Base-by-base conservation (phyloP, 2,329 filamentous ascomycete genomes). In the Xylaria multiplex region DNA sequence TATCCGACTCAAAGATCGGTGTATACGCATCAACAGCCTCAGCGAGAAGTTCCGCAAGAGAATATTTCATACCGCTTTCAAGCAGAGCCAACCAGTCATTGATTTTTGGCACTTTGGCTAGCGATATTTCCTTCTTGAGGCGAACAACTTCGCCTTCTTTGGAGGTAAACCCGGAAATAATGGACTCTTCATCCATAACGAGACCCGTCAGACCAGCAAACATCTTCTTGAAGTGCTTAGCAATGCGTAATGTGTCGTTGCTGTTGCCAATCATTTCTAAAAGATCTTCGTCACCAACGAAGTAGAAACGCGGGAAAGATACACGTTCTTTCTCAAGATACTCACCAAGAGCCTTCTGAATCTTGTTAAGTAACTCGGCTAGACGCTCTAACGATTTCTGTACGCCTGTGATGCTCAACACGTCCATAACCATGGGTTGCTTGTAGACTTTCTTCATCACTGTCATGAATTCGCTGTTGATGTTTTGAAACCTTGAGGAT, bases 191-290 rank as follows among this genome's bases (percentile, higher is more conserved):
- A 71, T 97, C 93, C 84, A 97, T 95, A 48, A 94, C 84, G 42
- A 99, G 86, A 3, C 96, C 96, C 4, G 91, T 95, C 54, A 99
- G 85, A 68, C 96, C 96, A 69, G 96, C 96, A 83, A 99, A 99
- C 96, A 99, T 99, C 84, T 99, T 99, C 79, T 97, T 95, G 84
- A 99, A 93, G 82, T 99, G 96, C 79, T 99, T 99, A 46, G 96
- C 93, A 71, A 99, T 96, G 61, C 96, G 93, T 67, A 96, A 82
- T 9, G 95, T 97, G 76, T 99, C 96, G 75, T 97, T 97, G 81
- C 95, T 98, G 79, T 99, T 99, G 77, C 96, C 96, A 70, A 99
- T 99, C 81, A 99, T 99, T 79, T 99, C 96, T 27, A 99, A 85
- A 64, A 99, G 83, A 80, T 99, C 96, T 77, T 99, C 96, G 75